Evolutionary conservation across 202 grass and related monocot species (phyloP).

Genomic region (Saccharum hybrid): DNA sequence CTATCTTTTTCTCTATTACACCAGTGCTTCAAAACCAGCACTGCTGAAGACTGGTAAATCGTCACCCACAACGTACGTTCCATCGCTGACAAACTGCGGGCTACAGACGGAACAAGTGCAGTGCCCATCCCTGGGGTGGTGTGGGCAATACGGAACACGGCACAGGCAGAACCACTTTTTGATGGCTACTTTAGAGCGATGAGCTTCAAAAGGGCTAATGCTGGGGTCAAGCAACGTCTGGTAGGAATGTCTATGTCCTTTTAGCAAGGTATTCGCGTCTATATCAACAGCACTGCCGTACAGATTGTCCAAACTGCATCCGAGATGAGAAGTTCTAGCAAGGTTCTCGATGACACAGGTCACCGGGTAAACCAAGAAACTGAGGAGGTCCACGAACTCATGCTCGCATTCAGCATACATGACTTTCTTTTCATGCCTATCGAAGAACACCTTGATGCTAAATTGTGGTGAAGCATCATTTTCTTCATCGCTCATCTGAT

Average conservation of each 20-base stretch:
- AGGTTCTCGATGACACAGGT: neutral
- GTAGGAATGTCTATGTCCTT: too few species aligned
- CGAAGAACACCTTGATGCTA: conserved; percentile 27
- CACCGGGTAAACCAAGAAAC: conserved; percentile 18
- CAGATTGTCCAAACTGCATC: neutral
- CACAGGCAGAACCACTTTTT: too few species aligned
- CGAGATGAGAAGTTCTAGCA: neutral
- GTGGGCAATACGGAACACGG: too few species aligned
- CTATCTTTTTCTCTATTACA: neutral
- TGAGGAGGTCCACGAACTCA: conserved; percentile 3
- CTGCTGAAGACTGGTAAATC: neutral
- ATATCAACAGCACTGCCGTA: neutral
- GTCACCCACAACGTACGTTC: neutral
- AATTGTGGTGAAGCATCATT: neutral
- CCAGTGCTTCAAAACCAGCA: conserved; percentile 18
- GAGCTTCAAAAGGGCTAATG: neutral
- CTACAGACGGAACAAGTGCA: too few species aligned
- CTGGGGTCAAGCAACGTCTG: neutral
- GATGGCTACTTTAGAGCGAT: too few species aligned
- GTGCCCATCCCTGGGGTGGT: too few species aligned
- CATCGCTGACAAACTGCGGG: neutral
- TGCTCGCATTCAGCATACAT: conserved; percentile 32
- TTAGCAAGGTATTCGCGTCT: neutral
- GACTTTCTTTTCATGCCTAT: neutral
- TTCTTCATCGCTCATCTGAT: neutral